Evolutionary conservation across 106 monocot genomes (phyloP).

Genomic region (Apostasia shenzhenica): DNA sequence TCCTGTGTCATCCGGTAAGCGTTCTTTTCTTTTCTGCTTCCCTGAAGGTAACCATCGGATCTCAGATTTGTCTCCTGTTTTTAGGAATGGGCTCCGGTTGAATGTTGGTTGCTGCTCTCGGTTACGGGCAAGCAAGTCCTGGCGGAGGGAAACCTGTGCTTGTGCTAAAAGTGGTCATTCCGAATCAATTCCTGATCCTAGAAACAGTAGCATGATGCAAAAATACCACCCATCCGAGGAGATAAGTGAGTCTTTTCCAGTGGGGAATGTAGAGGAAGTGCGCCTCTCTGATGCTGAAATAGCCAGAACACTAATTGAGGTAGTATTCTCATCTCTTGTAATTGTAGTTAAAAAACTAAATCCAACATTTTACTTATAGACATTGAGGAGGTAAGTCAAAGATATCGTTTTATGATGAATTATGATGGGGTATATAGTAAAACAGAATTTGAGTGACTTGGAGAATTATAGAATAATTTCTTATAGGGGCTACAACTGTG

Average conservation of each 20-base stretch:
- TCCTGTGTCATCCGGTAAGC: conserved; percentile 3
- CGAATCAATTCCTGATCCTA: conserved; percentile 17
- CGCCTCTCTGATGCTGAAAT: conserved; percentile 50
- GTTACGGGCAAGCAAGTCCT: background rate
- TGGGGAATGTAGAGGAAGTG: background rate
- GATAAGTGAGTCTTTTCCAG: conserved; percentile 9
- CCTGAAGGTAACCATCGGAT: background rate
- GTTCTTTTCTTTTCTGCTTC: background rate
- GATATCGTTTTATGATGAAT: too few relatives aligned
- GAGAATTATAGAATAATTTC: too few relatives aligned
- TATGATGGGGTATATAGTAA: too few relatives aligned
- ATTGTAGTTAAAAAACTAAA: background rate
- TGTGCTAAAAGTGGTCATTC: conserved; percentile 12
- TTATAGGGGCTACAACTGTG: too few relatives aligned
- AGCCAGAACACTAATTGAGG: conserved; percentile 52
- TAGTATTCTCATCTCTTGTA: background rate
- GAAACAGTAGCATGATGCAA: conserved; percentile 4
- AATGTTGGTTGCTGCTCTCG: conserved; percentile 1
- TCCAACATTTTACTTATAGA: background rate
- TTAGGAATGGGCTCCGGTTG: conserved; percentile 3
- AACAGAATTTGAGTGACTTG: too few relatives aligned
- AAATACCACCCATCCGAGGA: conserved; percentile 49
- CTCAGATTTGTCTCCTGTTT: background rate
- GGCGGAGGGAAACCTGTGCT: background rate
- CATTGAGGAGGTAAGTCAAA: too few relatives aligned